Conservation (phyloP, 257 asterid species). For the Solanum sejunctum region DNA sequence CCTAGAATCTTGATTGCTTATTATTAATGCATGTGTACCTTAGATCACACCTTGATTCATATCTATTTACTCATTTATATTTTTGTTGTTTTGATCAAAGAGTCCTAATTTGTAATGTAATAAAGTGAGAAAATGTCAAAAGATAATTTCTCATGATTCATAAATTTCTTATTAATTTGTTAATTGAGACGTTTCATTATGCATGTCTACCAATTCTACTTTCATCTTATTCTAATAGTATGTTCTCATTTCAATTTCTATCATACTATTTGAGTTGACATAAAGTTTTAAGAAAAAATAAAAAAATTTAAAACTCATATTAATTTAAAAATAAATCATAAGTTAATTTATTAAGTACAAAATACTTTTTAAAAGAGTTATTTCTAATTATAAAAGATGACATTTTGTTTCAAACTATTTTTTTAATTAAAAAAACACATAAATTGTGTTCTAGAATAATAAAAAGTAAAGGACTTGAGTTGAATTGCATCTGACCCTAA, state of each 20-base stretch:
- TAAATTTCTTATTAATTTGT: neutral
- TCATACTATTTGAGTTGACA: neutral
- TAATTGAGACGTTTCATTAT: neutral
- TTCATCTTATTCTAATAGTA: neutral
- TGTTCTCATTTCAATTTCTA: too few relatives aligned
- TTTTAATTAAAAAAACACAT: too few relatives aligned
- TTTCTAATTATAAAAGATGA: too few relatives aligned
- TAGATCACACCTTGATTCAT: neutral
- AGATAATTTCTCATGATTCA: neutral
- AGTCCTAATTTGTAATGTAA: neutral
- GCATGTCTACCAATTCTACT: neutral
- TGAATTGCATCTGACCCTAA: too few relatives aligned
- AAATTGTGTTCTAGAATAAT: too few relatives aligned
- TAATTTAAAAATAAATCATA: too few relatives aligned
- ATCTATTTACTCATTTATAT: neutral
- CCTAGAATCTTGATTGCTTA: neutral
- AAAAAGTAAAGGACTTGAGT: neutral
- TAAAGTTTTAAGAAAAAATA: too few relatives aligned
- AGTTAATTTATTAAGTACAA: too few relatives aligned
- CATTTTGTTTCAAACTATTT: too few relatives aligned
- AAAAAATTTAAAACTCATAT: rapidly evolving
- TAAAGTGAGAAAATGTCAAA: neutral
- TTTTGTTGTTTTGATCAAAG: neutral
- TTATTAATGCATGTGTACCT: neutral
- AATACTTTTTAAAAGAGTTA: too few relatives aligned